Base-by-base conservation (phyloP, 129 eudicot species). In the Silybum marianum region DNA sequence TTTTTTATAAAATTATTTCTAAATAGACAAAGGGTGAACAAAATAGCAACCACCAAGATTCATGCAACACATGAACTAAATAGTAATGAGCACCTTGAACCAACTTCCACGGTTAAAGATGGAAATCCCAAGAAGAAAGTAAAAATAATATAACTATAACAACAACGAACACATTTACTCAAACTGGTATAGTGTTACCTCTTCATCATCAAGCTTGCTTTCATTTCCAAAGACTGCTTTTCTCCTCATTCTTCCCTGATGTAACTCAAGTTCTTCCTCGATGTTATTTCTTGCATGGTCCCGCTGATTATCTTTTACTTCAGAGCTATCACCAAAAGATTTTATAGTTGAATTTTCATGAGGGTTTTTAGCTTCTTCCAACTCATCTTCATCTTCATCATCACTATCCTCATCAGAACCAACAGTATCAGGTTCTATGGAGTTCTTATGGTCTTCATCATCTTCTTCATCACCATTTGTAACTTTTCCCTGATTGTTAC, bases 201-300 rank as follows among this genome's bases (percentile, higher is more conserved):
- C 89, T 51, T 79, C 70, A 81, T 84, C 80, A 71, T 80, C 92
- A 63, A 58, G 73, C 80, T 92, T 90, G 39, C 67, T 72, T 65
- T 91, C 94, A 78, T 88, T 76, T 76, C 81, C 92, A 83, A 95
- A 90, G 1, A 90, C 88, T 73, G 95, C 94, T 83, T 75, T 90
- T 81, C 99, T 95, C 84, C 99, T 85, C 86, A 83, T 85, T 80
- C 99, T 92, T 78, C 97, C 97, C 21, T 87, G 85, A 88, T 76
- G 79, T 70, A 89, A 71, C 84, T 92, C 97, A 48, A 91, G 26
- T 66, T 87, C 90, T 81, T 92, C 94, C 82, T 77, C 69, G 3
- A 90, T 54, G 67, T 81, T 85, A 46, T 78, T 73, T 79, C 72
- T 69, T 4, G 78, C 68, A 34, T 54, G 66, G 10, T 71, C 54